Base-by-base conservation (phyloP, 2,329 filamentous ascomycete genomes). In the Stachybotrys chlorohalonatus region DNA sequence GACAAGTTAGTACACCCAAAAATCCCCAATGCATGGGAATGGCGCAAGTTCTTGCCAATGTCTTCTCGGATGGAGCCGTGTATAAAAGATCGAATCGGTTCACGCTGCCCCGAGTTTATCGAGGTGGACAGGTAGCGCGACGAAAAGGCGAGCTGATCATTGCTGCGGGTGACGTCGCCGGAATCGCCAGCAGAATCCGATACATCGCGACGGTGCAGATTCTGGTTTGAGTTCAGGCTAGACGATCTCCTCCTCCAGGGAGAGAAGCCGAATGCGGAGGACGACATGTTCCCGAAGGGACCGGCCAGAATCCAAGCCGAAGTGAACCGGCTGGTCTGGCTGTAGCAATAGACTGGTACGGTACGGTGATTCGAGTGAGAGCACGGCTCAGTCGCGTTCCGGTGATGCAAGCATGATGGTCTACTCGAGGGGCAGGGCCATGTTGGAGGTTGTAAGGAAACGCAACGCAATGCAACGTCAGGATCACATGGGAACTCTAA, bases 11-110 rank as follows among this genome's bases (percentile, higher is more conserved):
- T 7, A 31, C 15, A 47, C 8, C 8, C 9, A 24, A 47, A 16
- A 9, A 47, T 11, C 46, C 45, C 47, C 52, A 46, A 39, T n/a
- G 48, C n/a, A 11, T 51, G 13, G 6, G 49, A 39, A 6, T 47
- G 46, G 46, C n/a, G 15, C 15, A n/a, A 47, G 17, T 54, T 67
- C 73, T 54, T 73, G 86, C 84, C 79, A 62, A 80, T 69, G 62
- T 79, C 73, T 47, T 83, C 81, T 58, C 84, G 79, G 45, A 81
- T 76, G 46, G 83, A 82, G 53, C 84, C 81, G 60, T 88, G 84
- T 54, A 88, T 83, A 60, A 88, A 90, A 3, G 86, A 89, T 54
- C 87, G 78, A 51, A 86, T 84, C 5, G 86, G 86, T 57, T 87
- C 85, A 66, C 81, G 77, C 64, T 85, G 76, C 16, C 56, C 57